Conservation (phyloP, 75 land plant species). For the Cunninghamia lanceolata region DNA sequence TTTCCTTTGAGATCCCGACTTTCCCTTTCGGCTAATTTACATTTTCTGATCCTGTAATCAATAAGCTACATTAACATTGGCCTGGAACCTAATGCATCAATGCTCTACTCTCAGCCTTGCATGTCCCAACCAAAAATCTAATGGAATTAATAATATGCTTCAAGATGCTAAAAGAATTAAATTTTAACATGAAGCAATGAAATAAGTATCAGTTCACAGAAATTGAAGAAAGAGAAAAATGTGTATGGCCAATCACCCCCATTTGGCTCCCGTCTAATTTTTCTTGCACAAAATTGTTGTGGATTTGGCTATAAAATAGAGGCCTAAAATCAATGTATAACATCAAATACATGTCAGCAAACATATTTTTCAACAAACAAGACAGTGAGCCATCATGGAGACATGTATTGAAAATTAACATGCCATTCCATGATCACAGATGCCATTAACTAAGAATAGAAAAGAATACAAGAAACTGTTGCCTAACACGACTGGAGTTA, state of each 20-base stretch:
- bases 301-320: background rate
- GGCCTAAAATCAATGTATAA: background rate
- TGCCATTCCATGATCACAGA: background rate
- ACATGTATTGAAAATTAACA: background rate
- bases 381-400: background rate
- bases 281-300: background rate
- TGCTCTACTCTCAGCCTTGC: background rate
- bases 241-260: background rate
- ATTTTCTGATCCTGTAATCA: background rate
- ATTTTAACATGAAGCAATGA: background rate
- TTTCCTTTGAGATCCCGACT: no score
- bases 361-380: background rate
- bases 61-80: background rate
- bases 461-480: background rate
- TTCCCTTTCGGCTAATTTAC: no score
- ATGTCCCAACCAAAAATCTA: background rate
- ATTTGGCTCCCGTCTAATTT: background rate
- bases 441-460: background rate
- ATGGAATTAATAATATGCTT: background rate
- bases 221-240: background rate
- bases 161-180: background rate
- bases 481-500: background rate
- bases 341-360: background rate
- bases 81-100: background rate
- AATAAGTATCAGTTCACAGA: background rate